These are phyloP conservation scores for Suhomyces bolitotheri DNA, from an alignment of 1,139 yeast species.

Conservation along the genomic window DNA sequence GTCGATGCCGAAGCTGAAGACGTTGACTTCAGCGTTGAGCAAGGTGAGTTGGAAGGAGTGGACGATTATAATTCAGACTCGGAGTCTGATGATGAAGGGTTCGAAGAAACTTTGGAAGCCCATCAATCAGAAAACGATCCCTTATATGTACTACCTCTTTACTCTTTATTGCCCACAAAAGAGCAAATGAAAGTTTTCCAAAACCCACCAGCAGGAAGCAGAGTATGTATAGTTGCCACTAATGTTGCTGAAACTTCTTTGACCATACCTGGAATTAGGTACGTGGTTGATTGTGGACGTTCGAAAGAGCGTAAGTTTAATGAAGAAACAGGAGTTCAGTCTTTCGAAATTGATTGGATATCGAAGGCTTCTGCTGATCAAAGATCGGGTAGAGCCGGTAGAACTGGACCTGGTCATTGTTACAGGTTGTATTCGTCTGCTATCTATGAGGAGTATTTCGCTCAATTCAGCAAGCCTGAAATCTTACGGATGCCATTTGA, in stretches of 20 bases:
- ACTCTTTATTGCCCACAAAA: conserved; percentile 85
- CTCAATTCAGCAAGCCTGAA: conserved; percentile 83
- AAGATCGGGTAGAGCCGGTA: conserved; percentile 97
- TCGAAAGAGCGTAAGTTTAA: conserved; percentile 85
- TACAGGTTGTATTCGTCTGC: conserved; percentile 95
- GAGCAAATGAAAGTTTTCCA: conserved; percentile 95
- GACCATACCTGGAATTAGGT: conserved; percentile 93
- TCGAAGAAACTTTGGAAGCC: conserved; percentile 75
- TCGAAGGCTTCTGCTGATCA: conserved; percentile 96
- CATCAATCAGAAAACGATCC: conserved; percentile 82
- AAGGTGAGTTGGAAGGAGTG: conserved; percentile 31
- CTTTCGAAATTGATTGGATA: conserved; percentile 89
- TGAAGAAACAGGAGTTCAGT: conserved; percentile 86
- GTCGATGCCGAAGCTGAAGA: conserved; percentile 86
- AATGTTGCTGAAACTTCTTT: conserved; percentile 97
- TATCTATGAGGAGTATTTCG: conserved; percentile 82
- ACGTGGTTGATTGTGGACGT: conserved; percentile 95
- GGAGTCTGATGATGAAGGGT: conserved; percentile 71
- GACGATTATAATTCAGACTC: conserved; percentile 38
- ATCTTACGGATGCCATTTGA: conserved; percentile 95
- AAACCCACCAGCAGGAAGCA: conserved; percentile 77
- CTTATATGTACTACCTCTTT: conserved; percentile 84
- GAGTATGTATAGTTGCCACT: conserved; percentile 93
- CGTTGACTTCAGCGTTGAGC: conserved; percentile 70
- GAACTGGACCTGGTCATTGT: conserved; percentile 99